These are phyloP conservation scores for Sporothrix curviconia DNA, from an alignment of 2,329 filamentous ascomycete genomes.

Conservation along the genomic window DNA sequence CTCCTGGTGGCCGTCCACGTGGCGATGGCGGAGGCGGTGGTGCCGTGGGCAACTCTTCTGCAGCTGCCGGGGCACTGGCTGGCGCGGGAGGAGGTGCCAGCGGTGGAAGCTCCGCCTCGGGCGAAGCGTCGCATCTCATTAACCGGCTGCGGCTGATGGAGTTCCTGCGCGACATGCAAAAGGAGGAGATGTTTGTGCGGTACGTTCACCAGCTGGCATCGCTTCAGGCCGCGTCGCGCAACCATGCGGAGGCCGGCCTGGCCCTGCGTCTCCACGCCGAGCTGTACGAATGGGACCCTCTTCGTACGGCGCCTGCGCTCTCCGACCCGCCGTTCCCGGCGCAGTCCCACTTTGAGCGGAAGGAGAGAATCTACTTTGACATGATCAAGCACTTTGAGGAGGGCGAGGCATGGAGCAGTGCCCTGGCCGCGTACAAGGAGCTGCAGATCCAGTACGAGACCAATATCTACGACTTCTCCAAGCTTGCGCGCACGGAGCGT, in stretches of 20 bases:
- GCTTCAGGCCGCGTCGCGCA: constrained; percentile 67
- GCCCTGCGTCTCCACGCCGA: constrained; percentile 87
- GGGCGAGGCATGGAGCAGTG: constrained; percentile 88
- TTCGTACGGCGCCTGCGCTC: constrained; percentile 57
- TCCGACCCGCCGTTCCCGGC: constrained; percentile 70
- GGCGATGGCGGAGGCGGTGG: constrained; percentile 55
- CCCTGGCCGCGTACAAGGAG: constrained; percentile 81
- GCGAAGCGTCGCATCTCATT: constrained; percentile 75
- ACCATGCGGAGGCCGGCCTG: constrained; percentile 81
- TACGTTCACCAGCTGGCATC: constrained; percentile 88
- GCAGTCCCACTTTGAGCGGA: constrained; percentile 85
- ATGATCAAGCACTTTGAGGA: constrained; percentile 95
- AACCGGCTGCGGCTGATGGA: constrained; percentile 90
- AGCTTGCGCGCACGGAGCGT: constrained; percentile 80
- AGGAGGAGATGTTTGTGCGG: constrained; percentile 91
- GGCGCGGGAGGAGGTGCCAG: neutral
- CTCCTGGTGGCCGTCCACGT: constrained; percentile 84
- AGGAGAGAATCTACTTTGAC: constrained; percentile 84
- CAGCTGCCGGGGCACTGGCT: neutral
- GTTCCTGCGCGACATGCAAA: constrained; percentile 92
- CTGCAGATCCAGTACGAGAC: constrained; percentile 85
- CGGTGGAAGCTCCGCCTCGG: constrained; percentile 25
- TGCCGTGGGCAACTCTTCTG: neutral
- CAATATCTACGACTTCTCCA: constrained; percentile 84
- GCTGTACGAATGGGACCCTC: constrained; percentile 83